Evolutionary conservation across 306 rosid species (phyloP).

Genomic region (Acacia acuminata): DNA sequence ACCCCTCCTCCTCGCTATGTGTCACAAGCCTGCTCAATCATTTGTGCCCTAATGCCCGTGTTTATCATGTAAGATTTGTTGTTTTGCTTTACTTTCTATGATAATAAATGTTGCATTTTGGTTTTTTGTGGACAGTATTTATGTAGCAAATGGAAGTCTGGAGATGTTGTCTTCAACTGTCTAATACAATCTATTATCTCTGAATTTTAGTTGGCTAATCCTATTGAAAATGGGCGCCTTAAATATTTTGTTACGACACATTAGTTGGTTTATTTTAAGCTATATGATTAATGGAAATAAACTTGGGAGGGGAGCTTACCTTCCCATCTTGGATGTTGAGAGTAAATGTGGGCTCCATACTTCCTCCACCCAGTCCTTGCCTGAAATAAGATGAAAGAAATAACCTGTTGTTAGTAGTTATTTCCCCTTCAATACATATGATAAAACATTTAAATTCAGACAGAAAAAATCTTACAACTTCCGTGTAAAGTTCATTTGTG

Average conservation of each 20-base stretch:
- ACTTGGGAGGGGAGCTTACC: not conserved
- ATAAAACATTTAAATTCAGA: not conserved
- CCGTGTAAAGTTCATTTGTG: not conserved
- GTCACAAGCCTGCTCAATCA: constrained; percentile 82
- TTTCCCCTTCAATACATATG: not conserved
- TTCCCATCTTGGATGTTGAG: not conserved
- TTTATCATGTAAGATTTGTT: constrained; percentile 71
- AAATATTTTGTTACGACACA: not conserved
- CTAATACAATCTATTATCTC: constrained; percentile 2
- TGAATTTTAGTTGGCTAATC: not conserved
- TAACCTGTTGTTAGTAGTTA: not conserved
- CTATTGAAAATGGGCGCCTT: not conserved
- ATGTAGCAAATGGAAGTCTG: constrained; percentile 16
- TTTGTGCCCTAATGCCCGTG: constrained; percentile 87
- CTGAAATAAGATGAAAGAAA: not conserved
- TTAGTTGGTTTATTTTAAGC: not conserved
- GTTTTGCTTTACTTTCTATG: constrained; percentile 26
- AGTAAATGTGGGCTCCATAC: not conserved
- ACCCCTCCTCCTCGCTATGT: constrained; percentile 95
- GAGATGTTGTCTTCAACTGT: constrained; percentile 10
- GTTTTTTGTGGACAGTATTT: not conserved
- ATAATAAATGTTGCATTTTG: constrained; percentile 8
- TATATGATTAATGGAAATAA: not conserved
- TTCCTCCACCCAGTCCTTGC: not conserved
- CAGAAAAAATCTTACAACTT: not conserved